Base-by-base conservation (phyloP, 768 basidiomycete genomes). In the Phanerochaete carnosa region DNA sequence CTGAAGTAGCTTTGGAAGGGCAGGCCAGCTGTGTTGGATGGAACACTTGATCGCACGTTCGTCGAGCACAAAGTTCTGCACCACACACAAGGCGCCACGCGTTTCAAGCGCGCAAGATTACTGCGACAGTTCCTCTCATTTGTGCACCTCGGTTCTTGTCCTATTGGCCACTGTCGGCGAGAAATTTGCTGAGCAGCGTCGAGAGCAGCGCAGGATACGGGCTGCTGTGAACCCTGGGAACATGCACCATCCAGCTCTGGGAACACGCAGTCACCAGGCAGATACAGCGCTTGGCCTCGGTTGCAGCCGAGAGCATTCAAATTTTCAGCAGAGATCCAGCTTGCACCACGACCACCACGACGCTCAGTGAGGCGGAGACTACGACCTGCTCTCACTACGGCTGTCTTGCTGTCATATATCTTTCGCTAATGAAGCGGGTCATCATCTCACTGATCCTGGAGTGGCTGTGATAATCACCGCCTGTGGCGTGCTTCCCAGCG, bases 41-140 rank as follows among this genome's bases (percentile, higher is more conserved):
- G 15, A 51, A 49, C n/a, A 30, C 37, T 29, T 30, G n/a, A 23
- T 45, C 62, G 62, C 62, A 63, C 58, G 62, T 63, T 63, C 62
- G 62, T 56, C 32, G 57, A 26, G 55, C 26, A 35, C n/a, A n/a
- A n/a, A n/a, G n/a, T 35, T 25, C 51, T 29, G 32, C 51, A 33
- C 51, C 51, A 52, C 51, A 26, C 15, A 15, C 22, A 26, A 47
- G 49, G 49, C 49, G 49, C 49, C 49, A 32, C 51, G 51, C 29
- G 51, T 19, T 32, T 32, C 9, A 32, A 52, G 51, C 51, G 51
- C 51, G 32, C 51, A 33, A 19, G 6, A 4, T 19, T 19, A 19
- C 39, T 19, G 8, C 39, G 5, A 19, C 39, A 19, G 39, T 35
- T 19, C 39, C 8, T 43, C 39, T 43, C n/a, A n/a, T n/a, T n/a